phyloP scores from a whole-genome alignment of 441 rosid species.

The Syzygium syzygioides region DNA sequence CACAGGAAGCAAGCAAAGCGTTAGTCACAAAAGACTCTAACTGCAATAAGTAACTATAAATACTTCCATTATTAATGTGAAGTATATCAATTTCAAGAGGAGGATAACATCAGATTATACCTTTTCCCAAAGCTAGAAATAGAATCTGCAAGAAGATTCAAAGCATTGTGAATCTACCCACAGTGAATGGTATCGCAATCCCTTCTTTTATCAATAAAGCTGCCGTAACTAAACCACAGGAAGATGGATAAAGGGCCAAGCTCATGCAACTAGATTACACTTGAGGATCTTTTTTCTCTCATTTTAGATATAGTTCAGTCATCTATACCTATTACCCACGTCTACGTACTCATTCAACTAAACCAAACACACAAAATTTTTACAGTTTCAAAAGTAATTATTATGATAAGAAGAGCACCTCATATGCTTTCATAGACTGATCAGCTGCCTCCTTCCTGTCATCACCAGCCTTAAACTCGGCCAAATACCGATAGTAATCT shows the following conservation, averaged over 20 bases:
- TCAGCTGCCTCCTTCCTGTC: conserved; percentile 51
- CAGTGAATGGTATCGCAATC: not conserved
- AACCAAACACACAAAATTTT: not conserved
- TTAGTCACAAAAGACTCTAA: not conserved
- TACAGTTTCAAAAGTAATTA: not conserved
- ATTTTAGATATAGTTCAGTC: not conserved
- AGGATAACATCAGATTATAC: not conserved
- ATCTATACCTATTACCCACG: not conserved
- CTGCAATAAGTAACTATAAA: not conserved
- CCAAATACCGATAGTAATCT: conserved; percentile 46
- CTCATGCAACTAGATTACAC: not conserved
- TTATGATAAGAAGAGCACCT: conserved; percentile 17
- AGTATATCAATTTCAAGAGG: not conserved
- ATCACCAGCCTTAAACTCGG: conserved; percentile 39
- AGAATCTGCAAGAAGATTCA: not conserved
- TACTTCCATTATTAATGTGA: not conserved
- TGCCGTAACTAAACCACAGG: not conserved
- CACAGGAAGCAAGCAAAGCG: not conserved
- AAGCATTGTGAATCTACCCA: not conserved
- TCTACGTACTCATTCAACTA: not conserved
- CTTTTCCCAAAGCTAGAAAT: not conserved
- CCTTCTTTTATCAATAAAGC: not conserved
- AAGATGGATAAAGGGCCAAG: not conserved
- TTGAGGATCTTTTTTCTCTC: not conserved
- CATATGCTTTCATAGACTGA: conserved; percentile 44